Conservation (phyloP, 176 grass and related monocot genomes). For the Oryza officinalis region DNA sequence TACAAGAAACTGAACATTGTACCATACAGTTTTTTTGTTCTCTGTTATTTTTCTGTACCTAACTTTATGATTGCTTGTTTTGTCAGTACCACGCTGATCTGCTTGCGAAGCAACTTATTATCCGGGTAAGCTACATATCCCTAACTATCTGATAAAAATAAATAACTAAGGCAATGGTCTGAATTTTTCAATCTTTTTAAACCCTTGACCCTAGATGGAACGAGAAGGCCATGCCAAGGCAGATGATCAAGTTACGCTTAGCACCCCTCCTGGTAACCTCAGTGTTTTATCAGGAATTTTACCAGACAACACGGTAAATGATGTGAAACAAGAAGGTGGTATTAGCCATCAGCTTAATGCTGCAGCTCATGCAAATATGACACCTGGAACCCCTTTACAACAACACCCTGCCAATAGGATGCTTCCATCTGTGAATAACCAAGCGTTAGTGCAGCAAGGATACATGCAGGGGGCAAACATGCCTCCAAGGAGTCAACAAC, state of each 20-base stretch:
- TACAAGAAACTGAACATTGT: constrained; percentile 20
- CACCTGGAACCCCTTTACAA: constrained; percentile 50
- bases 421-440: constrained; percentile 66
- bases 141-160: constrained; percentile 13
- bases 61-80: constrained; percentile 44
- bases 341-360: constrained; percentile 64
- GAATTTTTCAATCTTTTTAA: constrained; percentile 37
- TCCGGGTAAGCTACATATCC: constrained; percentile 53
- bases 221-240: constrained; percentile 66
- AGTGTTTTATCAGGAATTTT: constrained; percentile 46
- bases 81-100: constrained; percentile 75
- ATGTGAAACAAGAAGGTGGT: constrained; percentile 74
- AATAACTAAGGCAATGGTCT: constrained; percentile 28
- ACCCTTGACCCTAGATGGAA: constrained; percentile 68
- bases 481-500: constrained; percentile 66
- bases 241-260: constrained; percentile 64
- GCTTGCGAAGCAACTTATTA: constrained; percentile 68
- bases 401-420: constrained; percentile 66
- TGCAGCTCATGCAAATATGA: constrained; percentile 57
- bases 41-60: constrained; percentile 23
- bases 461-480: constrained; percentile 62
- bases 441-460: constrained; percentile 63
- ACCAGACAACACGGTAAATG: constrained; percentile 56
- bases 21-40: neutral
- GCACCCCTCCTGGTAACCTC: constrained; percentile 46